These are phyloP conservation scores for Cystofilobasidium macerans DNA, from an alignment of 768 basidiomycete genomes.

Conservation along the genomic window DNA sequence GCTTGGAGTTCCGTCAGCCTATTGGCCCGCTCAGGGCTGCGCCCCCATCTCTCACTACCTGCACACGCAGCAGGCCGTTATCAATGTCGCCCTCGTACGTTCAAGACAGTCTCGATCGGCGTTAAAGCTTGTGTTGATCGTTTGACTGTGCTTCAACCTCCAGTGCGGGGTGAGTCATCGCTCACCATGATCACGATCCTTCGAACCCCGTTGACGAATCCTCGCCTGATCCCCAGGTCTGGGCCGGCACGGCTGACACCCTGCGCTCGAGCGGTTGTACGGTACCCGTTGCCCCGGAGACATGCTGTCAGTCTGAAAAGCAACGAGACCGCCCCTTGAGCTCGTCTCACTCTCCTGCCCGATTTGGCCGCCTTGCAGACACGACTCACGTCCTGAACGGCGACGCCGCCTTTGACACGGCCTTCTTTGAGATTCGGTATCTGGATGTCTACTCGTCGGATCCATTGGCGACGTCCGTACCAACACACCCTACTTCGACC, in stretches of 20 bases:
- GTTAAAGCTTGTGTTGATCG: too few relatives aligned
- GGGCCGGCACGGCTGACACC: neutral
- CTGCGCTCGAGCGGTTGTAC: neutral
- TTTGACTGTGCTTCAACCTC: neutral
- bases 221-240: neutral
- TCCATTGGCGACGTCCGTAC: too few relatives aligned
- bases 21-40: slow-evolving; percentile 13
- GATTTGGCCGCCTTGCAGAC: too few relatives aligned
- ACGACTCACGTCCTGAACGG: neutral
- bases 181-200: neutral
- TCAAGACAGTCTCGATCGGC: neutral
- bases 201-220: neutral
- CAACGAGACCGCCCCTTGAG: neutral
- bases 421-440: slow-evolving; percentile 17
- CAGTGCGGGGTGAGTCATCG: neutral
- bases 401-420: neutral
- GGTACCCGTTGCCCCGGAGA: neutral
- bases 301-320: neutral
- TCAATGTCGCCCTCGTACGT: slow-evolving; percentile 7
- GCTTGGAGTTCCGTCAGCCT: slow-evolving; percentile 9
- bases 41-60: slow-evolving; percentile 12
- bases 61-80: neutral
- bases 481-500: too few relatives aligned
- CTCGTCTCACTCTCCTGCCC: too few relatives aligned
- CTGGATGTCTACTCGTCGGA: slow-evolving; percentile 5